Percentiles rank a stretch among this genome's conserved stretches.
Evolutionary conservation across 768 basidiomycete species (phyloP).

Genomic region (Cantharellus anzutake): DNA sequence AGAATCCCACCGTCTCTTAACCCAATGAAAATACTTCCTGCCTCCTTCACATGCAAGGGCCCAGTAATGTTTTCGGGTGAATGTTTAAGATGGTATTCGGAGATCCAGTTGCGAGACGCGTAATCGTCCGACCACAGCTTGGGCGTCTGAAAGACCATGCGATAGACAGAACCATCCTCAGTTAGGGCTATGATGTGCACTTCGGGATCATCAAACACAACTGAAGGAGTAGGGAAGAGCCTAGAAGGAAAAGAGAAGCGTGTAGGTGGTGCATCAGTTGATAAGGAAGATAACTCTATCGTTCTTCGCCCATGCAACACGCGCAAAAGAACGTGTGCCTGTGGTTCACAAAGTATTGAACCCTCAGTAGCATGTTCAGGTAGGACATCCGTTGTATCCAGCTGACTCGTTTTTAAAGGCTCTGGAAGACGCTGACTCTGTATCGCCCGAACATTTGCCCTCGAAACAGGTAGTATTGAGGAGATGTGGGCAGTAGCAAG

Average conservation of each 20-base stretch:
- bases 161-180: constrained; percentile 48
- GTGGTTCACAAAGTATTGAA: constrained; percentile 35
- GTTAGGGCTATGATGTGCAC: constrained; percentile 60
- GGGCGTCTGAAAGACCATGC: constrained; percentile 43
- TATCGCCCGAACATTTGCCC: not conserved
- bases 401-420: not conserved
- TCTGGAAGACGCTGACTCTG: not conserved
- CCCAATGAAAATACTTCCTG: constrained; percentile 11
- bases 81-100: constrained; percentile 48
- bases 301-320: constrained; percentile 56
- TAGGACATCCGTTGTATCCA: constrained; percentile 23
- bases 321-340: constrained; percentile 49
- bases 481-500: not conserved
- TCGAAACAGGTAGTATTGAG: not conserved
- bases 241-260: constrained; percentile 61
- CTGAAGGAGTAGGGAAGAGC: constrained; percentile 41
- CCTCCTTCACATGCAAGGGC: constrained; percentile 15
- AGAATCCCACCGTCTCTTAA: constrained; percentile 9
- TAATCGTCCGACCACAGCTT: constrained; percentile 12
- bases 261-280: constrained; percentile 42
- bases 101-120: constrained; percentile 23
- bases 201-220: constrained; percentile 35
- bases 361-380: constrained; percentile 58
- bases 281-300: constrained; percentile 58
- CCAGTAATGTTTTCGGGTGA: constrained; percentile 23